Evolutionary conservation across 75 land plant species (phyloP), one percentile per base, ranked within the genome.

Genomic region (Cunninghamia lanceolata): DNA sequence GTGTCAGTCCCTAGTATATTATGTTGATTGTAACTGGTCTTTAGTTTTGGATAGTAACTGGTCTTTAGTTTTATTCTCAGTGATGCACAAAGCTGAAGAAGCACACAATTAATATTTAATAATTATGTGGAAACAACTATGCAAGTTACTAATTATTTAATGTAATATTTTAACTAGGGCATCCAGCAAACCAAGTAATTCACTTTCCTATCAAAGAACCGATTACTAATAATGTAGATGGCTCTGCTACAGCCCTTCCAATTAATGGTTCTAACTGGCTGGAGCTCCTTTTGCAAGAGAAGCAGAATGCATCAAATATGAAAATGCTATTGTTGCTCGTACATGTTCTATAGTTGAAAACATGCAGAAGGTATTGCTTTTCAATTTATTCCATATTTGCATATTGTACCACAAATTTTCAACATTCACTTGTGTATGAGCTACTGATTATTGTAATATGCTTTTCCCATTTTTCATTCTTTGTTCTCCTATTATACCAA

Each of bases 181-280:
- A 1, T 76, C 42, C 79, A 75, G 39, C 4, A 75, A 35, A 75
- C 38, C 35, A 35, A 75, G 78, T 13, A 35, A 35, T 35, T 75
- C 34, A 11, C 78, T 3, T 75, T 75, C 39, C 38, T n/a, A 39
- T 75, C 30, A 39, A 75, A 75, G 78, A 35, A 13, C 39, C 39
- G 15, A 36, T 75, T 35, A 36, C 39, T 75, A 75, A 75, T 35
- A 30, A 75, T 13, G 38, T 75, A 16, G 78, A 36, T 35, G 78
- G 78, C 39, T 28, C 34, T 77, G 83, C 81, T 19, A 34, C 63
- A 11, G 82, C 84, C 21, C 28, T 89, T 54, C 87, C 89, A 30
- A 54, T 77, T 17, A 89, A 93, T 80, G 95, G 95, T 82, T 86
- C 86, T 39, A 90, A 90, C 85, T 95, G 97, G 97, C 93, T 94